Percentiles rank a stretch among this genome's conserved stretches.
These are phyloP conservation scores for Carex arenaria DNA, from an alignment of 202 grass and related monocot genomes.

Conservation along the genomic window DNA sequence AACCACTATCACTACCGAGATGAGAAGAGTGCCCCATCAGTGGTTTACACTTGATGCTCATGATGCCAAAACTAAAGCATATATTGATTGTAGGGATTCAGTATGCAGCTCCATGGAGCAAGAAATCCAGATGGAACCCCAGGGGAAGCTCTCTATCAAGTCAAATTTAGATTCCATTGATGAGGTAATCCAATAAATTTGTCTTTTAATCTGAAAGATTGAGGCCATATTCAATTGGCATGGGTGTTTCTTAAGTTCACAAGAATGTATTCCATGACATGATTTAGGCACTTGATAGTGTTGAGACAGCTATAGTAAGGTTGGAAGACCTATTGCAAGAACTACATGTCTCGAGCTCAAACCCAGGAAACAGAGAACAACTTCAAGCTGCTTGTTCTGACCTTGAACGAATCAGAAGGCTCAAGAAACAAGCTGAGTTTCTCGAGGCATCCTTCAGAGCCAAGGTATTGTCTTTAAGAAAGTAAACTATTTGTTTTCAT, in stretches of 20 bases:
- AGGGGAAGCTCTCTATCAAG: conserved; percentile 28
- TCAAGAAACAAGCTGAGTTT: conserved; percentile 99
- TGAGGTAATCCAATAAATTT: conserved; percentile 53
- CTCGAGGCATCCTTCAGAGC: conserved; percentile 96
- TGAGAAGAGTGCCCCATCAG: neutral
- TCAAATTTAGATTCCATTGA: conserved; percentile 80
- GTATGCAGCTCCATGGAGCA: conserved; percentile 27
- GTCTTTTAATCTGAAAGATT: conserved; percentile 2
- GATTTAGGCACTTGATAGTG: conserved; percentile 93
- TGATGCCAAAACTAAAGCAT: conserved; percentile 6
- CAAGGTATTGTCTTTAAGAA: conserved; percentile 66
- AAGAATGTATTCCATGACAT: conserved; percentile 3
- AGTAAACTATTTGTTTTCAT: conserved; percentile 32
- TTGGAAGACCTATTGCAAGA: conserved; percentile 98
- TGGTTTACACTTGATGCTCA: neutral
- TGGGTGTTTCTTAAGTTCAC: neutral
- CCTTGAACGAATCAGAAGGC: conserved; percentile 91
- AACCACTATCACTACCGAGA: neutral
- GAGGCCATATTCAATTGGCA: neutral
- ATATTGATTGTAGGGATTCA: conserved; percentile 38
- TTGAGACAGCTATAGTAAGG: conserved; percentile 88
- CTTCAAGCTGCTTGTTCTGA: conserved; percentile 92
- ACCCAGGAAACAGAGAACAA: conserved; percentile 76
- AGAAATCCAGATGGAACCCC: conserved; percentile 25
- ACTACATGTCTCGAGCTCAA: conserved; percentile 74